A percentile compares a stretch with the other conserved stretches of the same genome.
phyloP scores from a whole-genome alignment of 2,329 filamentous ascomycete genomes.

The Biscogniauxia mediterranea region DNA sequence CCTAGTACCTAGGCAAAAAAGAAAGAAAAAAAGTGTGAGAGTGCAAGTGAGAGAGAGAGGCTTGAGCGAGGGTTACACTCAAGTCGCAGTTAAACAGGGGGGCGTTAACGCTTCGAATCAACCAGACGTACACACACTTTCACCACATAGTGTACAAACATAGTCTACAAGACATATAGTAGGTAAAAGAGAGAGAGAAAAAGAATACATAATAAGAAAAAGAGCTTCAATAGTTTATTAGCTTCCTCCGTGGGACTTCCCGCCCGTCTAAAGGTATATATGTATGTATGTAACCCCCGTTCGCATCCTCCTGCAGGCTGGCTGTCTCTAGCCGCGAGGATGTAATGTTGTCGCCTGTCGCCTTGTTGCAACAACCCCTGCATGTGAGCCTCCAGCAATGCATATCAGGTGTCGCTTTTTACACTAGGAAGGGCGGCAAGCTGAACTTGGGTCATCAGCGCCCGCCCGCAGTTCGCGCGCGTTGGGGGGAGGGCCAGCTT shows the following conservation, averaged over 20 bases:
- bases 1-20: background rate
- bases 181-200: too few species aligned
- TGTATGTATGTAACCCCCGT: background rate
- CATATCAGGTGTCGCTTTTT: background rate
- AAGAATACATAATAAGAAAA: too few species aligned
- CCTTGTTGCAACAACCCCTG: background rate
- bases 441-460: background rate
- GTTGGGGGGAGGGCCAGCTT: background rate
- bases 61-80: background rate
- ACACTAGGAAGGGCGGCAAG: background rate
- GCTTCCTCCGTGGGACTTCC: too few species aligned
- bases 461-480: background rate
- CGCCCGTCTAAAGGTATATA: too few species aligned
- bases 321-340: background rate
- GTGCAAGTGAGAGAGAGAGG: background rate
- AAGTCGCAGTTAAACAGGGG: background rate
- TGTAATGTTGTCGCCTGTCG: background rate
- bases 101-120: too few species aligned
- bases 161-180: too few species aligned
- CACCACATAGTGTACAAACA: too few species aligned
- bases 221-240: too few species aligned
- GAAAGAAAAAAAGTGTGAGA: background rate
- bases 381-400: background rate
- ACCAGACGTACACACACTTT: too few species aligned
- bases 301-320: background rate